Evolutionary conservation across 129 eudicot genomes (phyloP).

Genomic region (Flaveria sonorensis): DNA sequence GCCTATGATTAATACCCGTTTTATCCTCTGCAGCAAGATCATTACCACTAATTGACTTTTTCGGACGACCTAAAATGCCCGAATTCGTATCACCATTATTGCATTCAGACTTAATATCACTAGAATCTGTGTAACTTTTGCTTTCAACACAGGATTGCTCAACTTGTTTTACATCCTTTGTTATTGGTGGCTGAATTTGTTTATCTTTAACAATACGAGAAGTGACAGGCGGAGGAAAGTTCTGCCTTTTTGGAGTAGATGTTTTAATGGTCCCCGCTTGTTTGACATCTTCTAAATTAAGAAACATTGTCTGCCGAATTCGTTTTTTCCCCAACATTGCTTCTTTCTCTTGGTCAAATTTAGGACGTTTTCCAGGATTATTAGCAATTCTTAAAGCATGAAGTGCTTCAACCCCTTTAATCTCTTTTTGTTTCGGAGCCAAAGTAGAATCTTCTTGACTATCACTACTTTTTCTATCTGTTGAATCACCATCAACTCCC

Average conservation of each 20-base stretch:
- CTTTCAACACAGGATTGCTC: conserved; percentile 58
- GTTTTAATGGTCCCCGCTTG: conserved; percentile 78
- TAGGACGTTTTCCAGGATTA: conserved; percentile 76
- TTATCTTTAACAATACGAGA: conserved; percentile 72
- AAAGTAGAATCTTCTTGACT: conserved; percentile 53
- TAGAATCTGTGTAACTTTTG: conserved; percentile 55
- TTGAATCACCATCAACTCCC: conserved; percentile 32
- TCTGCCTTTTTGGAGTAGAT: conserved; percentile 81
- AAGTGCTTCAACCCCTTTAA: conserved; percentile 78
- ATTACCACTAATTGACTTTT: conserved; percentile 58
- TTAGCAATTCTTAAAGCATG: conserved; percentile 73
- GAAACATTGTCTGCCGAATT: conserved; percentile 90
- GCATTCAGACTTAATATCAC: conserved; percentile 68
- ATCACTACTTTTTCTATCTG: conserved; percentile 38
- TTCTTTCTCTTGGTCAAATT: conserved; percentile 86
- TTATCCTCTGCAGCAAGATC: conserved; percentile 68
- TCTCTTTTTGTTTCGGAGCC: conserved; percentile 60
- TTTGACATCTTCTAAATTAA: conserved; percentile 87
- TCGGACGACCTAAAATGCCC: conserved; percentile 55
- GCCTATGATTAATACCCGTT: conserved; percentile 43
- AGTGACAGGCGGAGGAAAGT: conserved; percentile 56
- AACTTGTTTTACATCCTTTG: conserved; percentile 57
- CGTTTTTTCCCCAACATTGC: conserved; percentile 95
- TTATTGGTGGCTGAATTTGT: conserved; percentile 45
- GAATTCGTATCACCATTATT: conserved; percentile 58